A percentile compares a stretch with the other conserved stretches of the same genome.
Conservation (phyloP, 1,284 basidiomycete species). For the Cryptococcus sp. region DNA sequence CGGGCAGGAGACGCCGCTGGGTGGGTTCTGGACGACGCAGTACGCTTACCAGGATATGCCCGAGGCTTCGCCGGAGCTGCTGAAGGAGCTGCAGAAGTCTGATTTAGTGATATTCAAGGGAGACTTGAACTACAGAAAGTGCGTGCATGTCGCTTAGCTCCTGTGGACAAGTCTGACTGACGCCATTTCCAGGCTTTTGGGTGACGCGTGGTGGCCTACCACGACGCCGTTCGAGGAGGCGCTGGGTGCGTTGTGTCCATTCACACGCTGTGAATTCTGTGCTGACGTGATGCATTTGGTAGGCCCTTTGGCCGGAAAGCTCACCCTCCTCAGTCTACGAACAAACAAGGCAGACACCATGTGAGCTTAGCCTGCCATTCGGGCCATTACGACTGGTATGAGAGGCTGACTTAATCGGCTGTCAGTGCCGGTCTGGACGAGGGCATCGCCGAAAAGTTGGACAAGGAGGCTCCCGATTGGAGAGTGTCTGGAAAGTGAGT, state of each 20-base stretch:
- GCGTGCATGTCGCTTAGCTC: slow-evolving; percentile 29
- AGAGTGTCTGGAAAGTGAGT: slow-evolving; percentile 48
- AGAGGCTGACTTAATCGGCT: not conserved
- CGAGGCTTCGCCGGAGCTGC: slow-evolving; percentile 59
- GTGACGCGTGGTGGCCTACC: slow-evolving; percentile 83
- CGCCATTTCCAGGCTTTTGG: slow-evolving; percentile 64
- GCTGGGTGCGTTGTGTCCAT: slow-evolving; percentile 58
- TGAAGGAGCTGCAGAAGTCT: slow-evolving; percentile 60
- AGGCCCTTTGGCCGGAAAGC: slow-evolving; percentile 74
- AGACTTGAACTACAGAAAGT: slow-evolving; percentile 89
- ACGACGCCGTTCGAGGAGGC: slow-evolving; percentile 75
- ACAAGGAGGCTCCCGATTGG: slow-evolving; percentile 41
- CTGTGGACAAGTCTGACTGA: not conserved
- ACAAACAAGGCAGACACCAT: slow-evolving; percentile 97
- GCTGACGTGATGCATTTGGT: slow-evolving; percentile 8
- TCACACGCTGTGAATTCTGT: slow-evolving; percentile 10
- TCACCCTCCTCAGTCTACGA: slow-evolving; percentile 77
- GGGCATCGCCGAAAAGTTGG: slow-evolving; percentile 38
- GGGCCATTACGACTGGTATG: not conserved
- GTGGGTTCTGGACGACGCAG: slow-evolving; percentile 80
- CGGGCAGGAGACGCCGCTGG: slow-evolving; percentile 52
- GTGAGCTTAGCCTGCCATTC: slow-evolving; percentile 19
- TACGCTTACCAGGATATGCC: slow-evolving; percentile 79
- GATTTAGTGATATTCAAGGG: slow-evolving; percentile 93
- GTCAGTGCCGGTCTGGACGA: slow-evolving; percentile 40